Conservation (phyloP, 805 yeast species). For the Torulaspora franciscae region DNA sequence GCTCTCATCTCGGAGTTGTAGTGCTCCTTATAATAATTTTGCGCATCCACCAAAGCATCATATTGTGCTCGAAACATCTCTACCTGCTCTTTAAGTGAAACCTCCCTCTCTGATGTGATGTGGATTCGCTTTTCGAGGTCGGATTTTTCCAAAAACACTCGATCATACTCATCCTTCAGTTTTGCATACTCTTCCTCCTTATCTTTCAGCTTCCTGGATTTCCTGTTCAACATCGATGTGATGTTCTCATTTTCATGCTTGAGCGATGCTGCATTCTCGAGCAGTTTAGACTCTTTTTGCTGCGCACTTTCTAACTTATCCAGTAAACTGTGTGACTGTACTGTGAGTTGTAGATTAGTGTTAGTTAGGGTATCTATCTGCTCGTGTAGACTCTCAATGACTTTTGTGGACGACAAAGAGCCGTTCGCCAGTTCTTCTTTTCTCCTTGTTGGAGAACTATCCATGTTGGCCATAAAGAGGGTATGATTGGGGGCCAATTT, state of each 20-base stretch:
- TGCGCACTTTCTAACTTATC: conserved; percentile 45
- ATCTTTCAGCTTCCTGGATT: conserved; percentile 63
- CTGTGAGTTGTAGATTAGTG: conserved; percentile 36
- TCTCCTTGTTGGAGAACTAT: conserved; percentile 20
- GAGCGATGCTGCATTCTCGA: conserved; percentile 51
- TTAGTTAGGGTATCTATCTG: conserved; percentile 51
- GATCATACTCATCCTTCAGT: conserved; percentile 7
- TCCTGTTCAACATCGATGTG: conserved; percentile 60
- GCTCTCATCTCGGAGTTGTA: conserved; percentile 22
- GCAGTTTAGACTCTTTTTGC: conserved; percentile 44
- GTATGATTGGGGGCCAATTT: conserved; percentile 28
- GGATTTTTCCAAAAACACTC: conserved; percentile 7
- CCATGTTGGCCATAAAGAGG: conserved; percentile 27
- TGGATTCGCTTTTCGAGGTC: conserved; percentile 6
- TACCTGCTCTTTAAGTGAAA: conserved; percentile 14
- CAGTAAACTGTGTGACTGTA: conserved; percentile 46
- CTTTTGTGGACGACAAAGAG: conserved; percentile 29
- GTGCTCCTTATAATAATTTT: conserved; percentile 23
- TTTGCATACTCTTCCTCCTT: conserved; percentile 45
- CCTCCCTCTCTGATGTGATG: conserved; percentile 12
- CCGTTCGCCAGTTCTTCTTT: conserved; percentile 1
- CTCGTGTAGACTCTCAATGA: conserved; percentile 42
- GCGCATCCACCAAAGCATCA: conserved; percentile 26
- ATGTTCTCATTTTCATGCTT: conserved; percentile 76
- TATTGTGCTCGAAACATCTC: conserved; percentile 22